phyloP scores from a whole-genome alignment of 805 yeast species.

The Pichia kluyveri region DNA sequence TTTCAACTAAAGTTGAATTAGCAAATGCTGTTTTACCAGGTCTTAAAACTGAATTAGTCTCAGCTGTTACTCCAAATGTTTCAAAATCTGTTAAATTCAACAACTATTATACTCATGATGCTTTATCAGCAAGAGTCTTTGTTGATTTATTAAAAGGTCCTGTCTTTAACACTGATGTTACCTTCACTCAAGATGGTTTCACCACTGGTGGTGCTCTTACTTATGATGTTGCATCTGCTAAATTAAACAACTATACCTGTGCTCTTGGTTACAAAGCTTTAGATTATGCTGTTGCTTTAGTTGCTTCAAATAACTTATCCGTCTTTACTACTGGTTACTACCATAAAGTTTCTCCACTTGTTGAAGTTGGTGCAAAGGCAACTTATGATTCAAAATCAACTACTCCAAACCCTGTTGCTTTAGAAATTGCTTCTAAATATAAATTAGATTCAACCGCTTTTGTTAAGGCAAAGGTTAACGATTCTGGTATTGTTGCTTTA shows the following conservation, averaged over 20 bases:
- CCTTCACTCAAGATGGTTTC: slow-evolving; percentile 93
- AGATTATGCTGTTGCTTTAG: slow-evolving; percentile 75
- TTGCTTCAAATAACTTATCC: slow-evolving; percentile 78
- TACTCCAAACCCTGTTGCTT: slow-evolving; percentile 70
- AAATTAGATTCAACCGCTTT: slow-evolving; percentile 78
- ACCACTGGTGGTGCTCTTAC: slow-evolving; percentile 96
- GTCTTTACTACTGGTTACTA: slow-evolving; percentile 92
- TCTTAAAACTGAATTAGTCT: slow-evolving; percentile 83
- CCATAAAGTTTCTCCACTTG: slow-evolving; percentile 86
- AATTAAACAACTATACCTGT: slow-evolving; percentile 87
- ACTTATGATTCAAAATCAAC: slow-evolving; percentile 81
- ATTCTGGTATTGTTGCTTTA: slow-evolving; percentile 88
- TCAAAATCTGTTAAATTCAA: slow-evolving; percentile 84
- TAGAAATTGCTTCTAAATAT: slow-evolving; percentile 96
- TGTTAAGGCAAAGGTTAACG: slow-evolving; percentile 95
- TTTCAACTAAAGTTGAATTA: slow-evolving; percentile 90
- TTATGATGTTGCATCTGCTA: slow-evolving; percentile 88
- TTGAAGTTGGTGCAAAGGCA: slow-evolving; percentile 98
- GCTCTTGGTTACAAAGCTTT: slow-evolving; percentile 91
- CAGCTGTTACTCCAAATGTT: slow-evolving; percentile 79
- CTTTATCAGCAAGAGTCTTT: slow-evolving; percentile 88
- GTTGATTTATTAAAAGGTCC: slow-evolving; percentile 95
- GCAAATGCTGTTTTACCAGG: slow-evolving; percentile 91
- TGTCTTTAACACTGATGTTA: slow-evolving; percentile 87
- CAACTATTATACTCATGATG: slow-evolving; percentile 85